Base-by-base conservation (phyloP, 352 stramenopile species). In the Pythium plurisporium region DNA sequence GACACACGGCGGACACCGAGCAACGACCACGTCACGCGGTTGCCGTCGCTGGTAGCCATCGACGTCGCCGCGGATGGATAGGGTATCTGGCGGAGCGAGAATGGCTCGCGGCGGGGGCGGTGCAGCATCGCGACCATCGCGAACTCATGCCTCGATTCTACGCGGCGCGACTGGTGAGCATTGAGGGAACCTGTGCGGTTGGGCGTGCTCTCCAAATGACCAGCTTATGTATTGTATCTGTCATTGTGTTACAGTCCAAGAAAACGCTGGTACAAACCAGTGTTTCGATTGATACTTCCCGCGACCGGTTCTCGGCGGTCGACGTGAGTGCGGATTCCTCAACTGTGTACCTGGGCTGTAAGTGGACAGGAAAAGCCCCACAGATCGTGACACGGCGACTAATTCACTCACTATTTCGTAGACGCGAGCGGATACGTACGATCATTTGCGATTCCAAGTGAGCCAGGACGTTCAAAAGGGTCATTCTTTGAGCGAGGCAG, bases 21-120 rank as follows among this genome's bases (percentile, higher is more conserved):
- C n/a, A n/a, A n/a, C n/a, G n/a, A n/a, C n/a, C n/a, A n/a, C n/a
- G n/a, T n/a, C n/a, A n/a, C n/a, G n/a, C n/a, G n/a, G n/a, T n/a
- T n/a, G n/a, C n/a, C n/a, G n/a, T n/a, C n/a, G n/a, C 10, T 38
- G 33, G 33, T 38, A 10, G 33, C 15, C 33, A 15, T 15, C 33
- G 10, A 36, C 58, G 58, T 31, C 49, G 43, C 17, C 26, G 19
- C 19, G 50, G 58, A 4, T 65, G 58, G 58, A 37, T 65, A 49
- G 47, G 22, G 3, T 54, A 38, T 25, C 5, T 65, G 17, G 29
- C 37, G 10, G 34, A 65, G 43, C 40, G 58, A 29, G 34, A 59
- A 49, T 36, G 37, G 3, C 11, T 26, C n/a, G 33, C 14, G 2
- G 19, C 15, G 0, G 20, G 23, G 3, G 44, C n/a, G 14, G 17